A percentile compares a stretch with the other conserved stretches of the same genome.
phyloP scores from a whole-genome alignment of 306 rosid genomes.

The Oemleria cerasiformis region DNA sequence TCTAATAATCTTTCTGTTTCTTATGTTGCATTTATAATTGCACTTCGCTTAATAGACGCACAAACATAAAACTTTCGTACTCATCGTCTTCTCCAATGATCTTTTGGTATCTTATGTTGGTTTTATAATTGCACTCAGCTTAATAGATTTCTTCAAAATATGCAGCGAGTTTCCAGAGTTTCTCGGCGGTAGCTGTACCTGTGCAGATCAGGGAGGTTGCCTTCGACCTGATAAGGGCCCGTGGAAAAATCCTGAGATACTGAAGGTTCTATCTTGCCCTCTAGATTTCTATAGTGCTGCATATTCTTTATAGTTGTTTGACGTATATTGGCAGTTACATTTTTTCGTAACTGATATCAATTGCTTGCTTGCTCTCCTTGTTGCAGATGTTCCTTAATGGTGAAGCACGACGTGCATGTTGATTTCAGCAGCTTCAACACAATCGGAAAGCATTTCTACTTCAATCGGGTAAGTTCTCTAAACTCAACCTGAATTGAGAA shows the following conservation, averaged over 20 bases:
- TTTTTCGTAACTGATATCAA: conserved; percentile 23
- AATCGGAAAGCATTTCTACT: too few species aligned
- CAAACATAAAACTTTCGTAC: too few species aligned
- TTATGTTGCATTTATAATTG: conserved; percentile 3
- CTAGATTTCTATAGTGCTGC: conserved; percentile 15
- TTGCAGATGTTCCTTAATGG: conserved; percentile 83
- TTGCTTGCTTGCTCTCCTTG: conserved; percentile 24
- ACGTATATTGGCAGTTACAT: neutral
- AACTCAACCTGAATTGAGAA: too few species aligned
- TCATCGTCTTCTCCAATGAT: neutral
- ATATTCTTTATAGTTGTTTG: neutral
- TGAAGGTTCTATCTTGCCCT: conserved; percentile 54
- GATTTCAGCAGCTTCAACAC: too few species aligned
- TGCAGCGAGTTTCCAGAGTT: conserved; percentile 95
- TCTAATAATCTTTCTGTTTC: neutral
- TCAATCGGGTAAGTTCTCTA: too few species aligned
- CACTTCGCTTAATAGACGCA: conserved; percentile 8
- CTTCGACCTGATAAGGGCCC: conserved; percentile 97
- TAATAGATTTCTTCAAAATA: conserved; percentile 24
- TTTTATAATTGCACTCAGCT: conserved; percentile 13
- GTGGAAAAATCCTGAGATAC: conserved; percentile 88
- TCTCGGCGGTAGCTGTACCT: conserved; percentile 89
- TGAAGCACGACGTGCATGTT: conserved; percentile 63
- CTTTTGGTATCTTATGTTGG: conserved; percentile 2
- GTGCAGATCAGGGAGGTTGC: conserved; percentile 89